Base-by-base conservation (phyloP, 2,329 filamentous ascomycete genomes). In the Colletotrichum brevisporum region DNA sequence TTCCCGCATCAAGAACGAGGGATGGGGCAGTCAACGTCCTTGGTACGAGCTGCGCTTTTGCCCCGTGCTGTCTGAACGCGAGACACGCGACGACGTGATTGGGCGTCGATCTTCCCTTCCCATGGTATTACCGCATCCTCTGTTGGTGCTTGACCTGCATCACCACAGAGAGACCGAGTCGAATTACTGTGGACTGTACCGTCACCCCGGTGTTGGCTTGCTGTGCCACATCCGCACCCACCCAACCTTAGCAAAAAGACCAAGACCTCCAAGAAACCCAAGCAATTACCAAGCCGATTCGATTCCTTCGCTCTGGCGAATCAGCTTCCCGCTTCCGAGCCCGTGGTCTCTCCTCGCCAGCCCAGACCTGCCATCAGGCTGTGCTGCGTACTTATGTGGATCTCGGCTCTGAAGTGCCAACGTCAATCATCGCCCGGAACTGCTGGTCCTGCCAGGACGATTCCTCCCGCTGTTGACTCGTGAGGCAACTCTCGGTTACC, bases 261-360 rank as follows among this genome's bases (percentile, higher is more conserved):
- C 59, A 62, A 67, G 56, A 53, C 36, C 18, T 45, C 50, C 55
- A 66, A 69, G 63, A 48, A 67, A 56, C 62, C 45, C 45, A 67
- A 67, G 51, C 59, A 67, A 67, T 53, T 52, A 67, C 56, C 67
- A 69, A 67, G 51, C 16, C 63, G 56, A 61, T 61, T 61, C 18
- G 24, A 41, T 36, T 21, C 45, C 21, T 69, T 27, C 4, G 6
- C 2, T 6, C 26, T 4, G 10, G 18, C 67, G 24, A 69, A 69
- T 69, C 26, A 67, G 8, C 13, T 8, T 26, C 8, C 13, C 31
- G 16, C 12, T 16, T 45, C 39, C 15, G 27, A 61, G 36, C 67
- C 39, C 67, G 67, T 69, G 67, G 36, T 52, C 36, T 47, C 5
- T 53, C 43, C 16, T 53, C 18, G 4, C 8, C 24, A 50, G 24